Conservation (phyloP, 148 eudicot genomes). For the Vaccinium vitisidaea region DNA sequence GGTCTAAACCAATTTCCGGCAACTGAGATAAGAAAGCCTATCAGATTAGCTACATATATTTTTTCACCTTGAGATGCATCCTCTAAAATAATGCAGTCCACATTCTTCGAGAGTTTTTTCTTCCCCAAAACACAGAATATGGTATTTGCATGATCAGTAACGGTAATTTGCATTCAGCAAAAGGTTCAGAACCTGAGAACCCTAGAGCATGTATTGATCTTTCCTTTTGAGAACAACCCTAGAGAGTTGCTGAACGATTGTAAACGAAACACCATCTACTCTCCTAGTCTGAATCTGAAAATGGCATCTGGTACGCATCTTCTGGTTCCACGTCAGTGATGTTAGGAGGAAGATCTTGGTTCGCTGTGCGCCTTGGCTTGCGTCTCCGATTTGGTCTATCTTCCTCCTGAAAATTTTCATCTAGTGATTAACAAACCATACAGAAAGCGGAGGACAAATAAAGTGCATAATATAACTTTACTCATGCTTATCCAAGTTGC, state of each 20-base stretch:
- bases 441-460: background rate
- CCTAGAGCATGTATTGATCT: background rate
- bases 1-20: background rate
- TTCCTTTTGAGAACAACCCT: background rate
- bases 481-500: background rate
- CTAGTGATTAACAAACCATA: background rate
- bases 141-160: background rate
- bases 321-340: constrained; percentile 68
- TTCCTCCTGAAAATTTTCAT: constrained; percentile 44
- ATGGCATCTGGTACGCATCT: constrained; percentile 60
- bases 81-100: background rate
- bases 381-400: constrained; percentile 48
- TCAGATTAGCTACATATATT: background rate
- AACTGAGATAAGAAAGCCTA: background rate
- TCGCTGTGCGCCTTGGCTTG: constrained; percentile 35
- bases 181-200: background rate
- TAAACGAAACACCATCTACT: constrained; percentile 1
- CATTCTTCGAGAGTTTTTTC: background rate
- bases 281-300: constrained; percentile 74
- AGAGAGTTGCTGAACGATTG: background rate
- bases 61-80: background rate
- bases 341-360: constrained; percentile 60
- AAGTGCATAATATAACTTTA: background rate
- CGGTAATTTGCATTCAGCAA: background rate
- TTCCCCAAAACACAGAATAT: background rate